phyloP scores from a whole-genome alignment of 371 early-diverging fungal genomes.

The Rhizopus stolonifer region DNA sequence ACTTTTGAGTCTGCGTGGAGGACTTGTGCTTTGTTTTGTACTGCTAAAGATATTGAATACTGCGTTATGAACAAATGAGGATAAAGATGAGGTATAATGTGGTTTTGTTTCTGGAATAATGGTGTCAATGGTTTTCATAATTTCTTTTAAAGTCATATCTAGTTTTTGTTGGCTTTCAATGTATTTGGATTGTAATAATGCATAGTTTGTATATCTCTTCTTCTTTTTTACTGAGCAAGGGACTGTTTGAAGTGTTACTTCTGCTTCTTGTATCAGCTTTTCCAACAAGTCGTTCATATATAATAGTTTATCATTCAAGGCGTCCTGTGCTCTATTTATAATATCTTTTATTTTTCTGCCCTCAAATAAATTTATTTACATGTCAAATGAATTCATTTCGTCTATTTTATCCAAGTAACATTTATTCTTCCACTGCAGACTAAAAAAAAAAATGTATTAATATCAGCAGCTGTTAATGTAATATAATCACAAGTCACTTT shows the following conservation, averaged over 20 bases:
- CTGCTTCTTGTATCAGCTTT: slow-evolving; percentile 22
- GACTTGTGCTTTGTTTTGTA: neutral
- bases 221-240: neutral
- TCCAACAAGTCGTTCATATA: slow-evolving; percentile 24
- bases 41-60: neutral
- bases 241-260: neutral
- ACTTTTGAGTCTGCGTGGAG: neutral
- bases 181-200: neutral
- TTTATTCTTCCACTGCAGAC: neutral
- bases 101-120: neutral
- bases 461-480: too few species aligned
- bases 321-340: neutral
- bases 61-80: neutral
- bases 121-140: neutral
- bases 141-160: neutral
- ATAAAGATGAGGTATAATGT: neutral
- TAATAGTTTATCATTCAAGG: slow-evolving; percentile 4
- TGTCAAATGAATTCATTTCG: neutral
- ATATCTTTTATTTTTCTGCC: neutral
- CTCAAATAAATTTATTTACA: too few species aligned
- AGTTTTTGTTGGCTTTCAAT: neutral
- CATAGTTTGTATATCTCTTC: neutral
- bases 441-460: neutral
- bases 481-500: neutral
- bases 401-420: neutral